phyloP scores from a whole-genome alignment of 768 basidiomycete species.

The Clitopilus hobsonii region DNA sequence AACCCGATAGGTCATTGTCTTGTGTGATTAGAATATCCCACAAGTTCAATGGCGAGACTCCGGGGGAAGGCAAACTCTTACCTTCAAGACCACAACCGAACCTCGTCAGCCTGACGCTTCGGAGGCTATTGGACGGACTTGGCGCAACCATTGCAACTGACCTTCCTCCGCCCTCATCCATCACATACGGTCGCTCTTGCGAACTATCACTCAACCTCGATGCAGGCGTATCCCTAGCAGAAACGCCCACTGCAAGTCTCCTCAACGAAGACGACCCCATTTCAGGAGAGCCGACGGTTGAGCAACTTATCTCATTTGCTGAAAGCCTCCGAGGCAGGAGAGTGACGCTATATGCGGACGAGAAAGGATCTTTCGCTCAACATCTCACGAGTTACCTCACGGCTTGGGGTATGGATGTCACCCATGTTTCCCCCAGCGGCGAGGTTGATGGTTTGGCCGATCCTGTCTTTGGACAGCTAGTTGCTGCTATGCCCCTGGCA shows the following conservation, averaged over 20 bases:
- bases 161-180: slow-evolving; percentile 36
- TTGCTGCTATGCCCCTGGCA: not conserved
- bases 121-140: slow-evolving; percentile 55
- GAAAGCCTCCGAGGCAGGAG: slow-evolving; percentile 80
- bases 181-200: slow-evolving; percentile 50
- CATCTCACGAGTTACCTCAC: slow-evolving; percentile 92
- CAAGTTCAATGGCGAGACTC: slow-evolving; percentile 27
- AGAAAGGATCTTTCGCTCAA: slow-evolving; percentile 86
- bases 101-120: slow-evolving; percentile 49
- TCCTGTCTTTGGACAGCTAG: not conserved
- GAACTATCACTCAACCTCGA: slow-evolving; percentile 64
- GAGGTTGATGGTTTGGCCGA: slow-evolving; percentile 37
- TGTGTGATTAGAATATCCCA: slow-evolving; percentile 47
- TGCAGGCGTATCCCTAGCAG: slow-evolving; percentile 43
- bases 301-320: slow-evolving; percentile 74
- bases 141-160: slow-evolving; percentile 44
- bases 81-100: slow-evolving; percentile 36
- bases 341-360: slow-evolving; percentile 79
- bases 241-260: slow-evolving; percentile 30
- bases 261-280: slow-evolving; percentile 46
- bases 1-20: slow-evolving; percentile 22
- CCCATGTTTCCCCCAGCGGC: slow-evolving; percentile 64
- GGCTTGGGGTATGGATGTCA: slow-evolving; percentile 93
- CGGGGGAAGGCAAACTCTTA: slow-evolving; percentile 16
- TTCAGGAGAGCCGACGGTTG: slow-evolving; percentile 71